Conservation (phyloP, 164 flowering plant species). For the Magnolia kwangsiensis region DNA sequence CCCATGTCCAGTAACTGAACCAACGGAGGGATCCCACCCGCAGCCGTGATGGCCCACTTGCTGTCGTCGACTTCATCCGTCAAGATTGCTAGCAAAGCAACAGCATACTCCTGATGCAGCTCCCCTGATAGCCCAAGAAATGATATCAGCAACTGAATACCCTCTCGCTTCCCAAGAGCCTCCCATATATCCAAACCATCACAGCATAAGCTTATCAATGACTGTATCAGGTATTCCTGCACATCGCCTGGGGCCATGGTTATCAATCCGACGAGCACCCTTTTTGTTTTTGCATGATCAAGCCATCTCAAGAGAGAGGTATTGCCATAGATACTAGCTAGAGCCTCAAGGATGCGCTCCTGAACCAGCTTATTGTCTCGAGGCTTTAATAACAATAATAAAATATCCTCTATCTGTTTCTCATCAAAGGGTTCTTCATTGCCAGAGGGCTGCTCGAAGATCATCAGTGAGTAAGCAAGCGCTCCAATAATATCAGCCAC, state of each 20-base stretch:
- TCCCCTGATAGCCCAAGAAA: slow-evolving; percentile 77
- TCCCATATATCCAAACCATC: slow-evolving; percentile 63
- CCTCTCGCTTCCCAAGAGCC: slow-evolving; percentile 72
- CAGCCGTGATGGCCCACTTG: slow-evolving; percentile 97
- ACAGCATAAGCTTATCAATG: slow-evolving; percentile 61
- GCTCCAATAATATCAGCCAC: slow-evolving; percentile 86
- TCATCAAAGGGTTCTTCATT: slow-evolving; percentile 52
- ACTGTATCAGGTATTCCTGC: slow-evolving; percentile 63
- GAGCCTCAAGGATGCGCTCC: slow-evolving; percentile 81
- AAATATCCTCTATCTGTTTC: slow-evolving; percentile 53
- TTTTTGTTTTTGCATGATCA: slow-evolving; percentile 67
- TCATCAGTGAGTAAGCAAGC: slow-evolving; percentile 78
- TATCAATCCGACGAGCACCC: slow-evolving; percentile 65
- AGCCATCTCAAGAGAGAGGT: slow-evolving; percentile 45
- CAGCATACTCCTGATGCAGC: slow-evolving; percentile 86
- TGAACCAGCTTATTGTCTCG: slow-evolving; percentile 73
- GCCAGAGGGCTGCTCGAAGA: slow-evolving; percentile 42
- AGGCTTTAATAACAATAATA: slow-evolving; percentile 61
- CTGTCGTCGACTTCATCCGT: slow-evolving; percentile 83
- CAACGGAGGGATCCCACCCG: slow-evolving; percentile 94
- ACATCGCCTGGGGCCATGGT: slow-evolving; percentile 68
- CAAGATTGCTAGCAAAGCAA: slow-evolving; percentile 63
- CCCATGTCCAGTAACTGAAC: slow-evolving; percentile 79
- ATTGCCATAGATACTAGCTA: slow-evolving; percentile 81
- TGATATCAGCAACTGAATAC: slow-evolving; percentile 80